A percentile compares a stretch with the other conserved stretches of the same genome.
These are phyloP conservation scores for Neoscytalidium dimidiatum DNA, from an alignment of 2,329 filamentous ascomycete genomes.

Conservation along the genomic window DNA sequence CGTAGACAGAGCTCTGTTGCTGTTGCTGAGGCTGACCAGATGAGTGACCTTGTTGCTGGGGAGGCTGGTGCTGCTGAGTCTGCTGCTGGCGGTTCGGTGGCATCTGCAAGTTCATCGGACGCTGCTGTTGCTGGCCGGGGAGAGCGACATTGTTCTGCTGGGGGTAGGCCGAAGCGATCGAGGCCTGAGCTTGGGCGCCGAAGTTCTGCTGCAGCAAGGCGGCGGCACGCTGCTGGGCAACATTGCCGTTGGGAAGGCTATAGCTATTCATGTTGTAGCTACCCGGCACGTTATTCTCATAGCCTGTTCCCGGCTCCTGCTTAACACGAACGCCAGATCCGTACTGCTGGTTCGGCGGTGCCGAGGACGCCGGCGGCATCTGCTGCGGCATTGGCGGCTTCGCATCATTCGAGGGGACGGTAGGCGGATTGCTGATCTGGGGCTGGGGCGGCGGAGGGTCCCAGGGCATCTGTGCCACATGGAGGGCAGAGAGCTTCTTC, in stretches of 20 bases:
- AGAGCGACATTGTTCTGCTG: slow-evolving; percentile 30
- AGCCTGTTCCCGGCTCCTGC: slow-evolving; percentile 47
- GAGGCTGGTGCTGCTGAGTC: slow-evolving; percentile 34
- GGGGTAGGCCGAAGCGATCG: slow-evolving; percentile 63
- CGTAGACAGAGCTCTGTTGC: slow-evolving; percentile 43
- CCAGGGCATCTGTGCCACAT: slow-evolving; percentile 91
- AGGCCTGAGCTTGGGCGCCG: slow-evolving; percentile 64
- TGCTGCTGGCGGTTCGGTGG: slow-evolving; percentile 21
- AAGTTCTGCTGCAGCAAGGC: slow-evolving; percentile 58
- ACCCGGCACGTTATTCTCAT: slow-evolving; percentile 31
- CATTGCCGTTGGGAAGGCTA: slow-evolving; percentile 40
- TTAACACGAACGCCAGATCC: slow-evolving; percentile 50
- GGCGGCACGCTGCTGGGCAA: slow-evolving; percentile 58
- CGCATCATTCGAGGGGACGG: slow-evolving; percentile 44
- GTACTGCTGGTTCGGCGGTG: slow-evolving; percentile 27
- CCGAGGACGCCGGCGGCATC: slow-evolving; percentile 27
- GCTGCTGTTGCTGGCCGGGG: slow-evolving; percentile 25
- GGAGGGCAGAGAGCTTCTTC: slow-evolving; percentile 79
- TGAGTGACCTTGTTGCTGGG: slow-evolving; percentile 43
- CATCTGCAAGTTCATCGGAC: slow-evolving; percentile 18
- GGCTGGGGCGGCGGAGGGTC: slow-evolving; percentile 76
- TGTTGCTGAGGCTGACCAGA: slow-evolving; percentile 42
- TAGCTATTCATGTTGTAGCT: slow-evolving; percentile 37
- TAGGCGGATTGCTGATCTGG: slow-evolving; percentile 40
- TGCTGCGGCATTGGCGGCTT: slow-evolving; percentile 31